phyloP scores from a whole-genome alignment of 768 basidiomycete species.

The Amanita pallidorosea region DNA sequence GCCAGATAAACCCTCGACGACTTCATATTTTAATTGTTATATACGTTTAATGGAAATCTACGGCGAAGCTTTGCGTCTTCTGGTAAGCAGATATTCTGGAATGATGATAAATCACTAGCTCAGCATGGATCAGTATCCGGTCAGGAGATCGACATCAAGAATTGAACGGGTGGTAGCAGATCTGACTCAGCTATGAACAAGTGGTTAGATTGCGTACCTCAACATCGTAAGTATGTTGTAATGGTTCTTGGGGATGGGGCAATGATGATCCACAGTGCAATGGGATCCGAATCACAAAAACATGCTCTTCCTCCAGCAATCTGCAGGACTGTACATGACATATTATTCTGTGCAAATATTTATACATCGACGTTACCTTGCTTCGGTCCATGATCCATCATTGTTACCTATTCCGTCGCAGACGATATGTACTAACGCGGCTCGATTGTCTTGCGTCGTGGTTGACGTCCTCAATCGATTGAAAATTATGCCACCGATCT shows the following conservation, averaged over 20 bases:
- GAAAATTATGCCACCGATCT: constrained; percentile 20
- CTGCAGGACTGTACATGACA: constrained; percentile 37
- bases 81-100: constrained; percentile 26
- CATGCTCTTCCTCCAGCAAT: constrained; percentile 40
- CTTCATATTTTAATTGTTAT: constrained; percentile 46
- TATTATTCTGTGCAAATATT: constrained; percentile 52
- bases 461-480: constrained; percentile 39
- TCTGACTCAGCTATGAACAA: constrained; percentile 68
- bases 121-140: constrained; percentile 46
- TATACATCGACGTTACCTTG: constrained; percentile 75
- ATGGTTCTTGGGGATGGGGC: constrained; percentile 41
- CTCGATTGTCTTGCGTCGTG: constrained; percentile 64
- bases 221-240: constrained; percentile 31
- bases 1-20: constrained; percentile 36
- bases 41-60: constrained; percentile 52
- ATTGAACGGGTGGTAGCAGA: constrained; percentile 55
- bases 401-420: constrained; percentile 43
- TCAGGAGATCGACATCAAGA: constrained; percentile 46
- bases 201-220: constrained; percentile 68
- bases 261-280: constrained; percentile 18
- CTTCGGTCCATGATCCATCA: constrained; percentile 39
- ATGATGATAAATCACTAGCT: not conserved
- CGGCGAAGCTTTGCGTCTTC: constrained; percentile 46
- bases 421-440: constrained; percentile 81
- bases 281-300: constrained; percentile 32